These are phyloP conservation scores for Thuidium tamariscinum DNA, from an alignment of 225 moss, liverwort and hornwort genomes.

Conservation along the genomic window DNA sequence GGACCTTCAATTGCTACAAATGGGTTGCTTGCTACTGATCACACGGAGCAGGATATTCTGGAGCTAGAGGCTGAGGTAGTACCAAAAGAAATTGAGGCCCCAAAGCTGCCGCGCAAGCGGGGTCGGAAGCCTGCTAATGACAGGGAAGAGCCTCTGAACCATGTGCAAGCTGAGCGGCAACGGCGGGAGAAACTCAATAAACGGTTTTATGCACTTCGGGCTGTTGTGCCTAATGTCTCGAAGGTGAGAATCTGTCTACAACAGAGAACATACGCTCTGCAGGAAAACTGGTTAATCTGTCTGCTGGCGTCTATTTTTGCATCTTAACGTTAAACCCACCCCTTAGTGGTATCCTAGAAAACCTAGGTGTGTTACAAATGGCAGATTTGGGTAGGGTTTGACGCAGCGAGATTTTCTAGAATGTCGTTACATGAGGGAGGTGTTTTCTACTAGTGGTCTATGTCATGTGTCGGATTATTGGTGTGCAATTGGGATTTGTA, in stretches of 20 bases:
- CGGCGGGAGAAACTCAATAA: conserved; percentile 90
- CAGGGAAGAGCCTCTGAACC: conserved; percentile 84
- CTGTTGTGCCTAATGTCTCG: conserved; percentile 92
- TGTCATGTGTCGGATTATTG: neutral
- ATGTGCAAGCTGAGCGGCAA: conserved; percentile 92
- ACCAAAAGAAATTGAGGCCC: conserved; percentile 49
- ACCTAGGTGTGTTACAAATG: neutral
- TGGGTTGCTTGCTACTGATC: conserved; percentile 35
- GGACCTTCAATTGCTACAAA: conserved; percentile 20
- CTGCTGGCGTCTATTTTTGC: neutral
- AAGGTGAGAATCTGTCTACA: conserved; percentile 36
- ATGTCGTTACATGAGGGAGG: neutral
- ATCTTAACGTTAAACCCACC: neutral
- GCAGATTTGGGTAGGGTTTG: neutral
- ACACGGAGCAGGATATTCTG: conserved; percentile 30
- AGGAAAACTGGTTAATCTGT: neutral
- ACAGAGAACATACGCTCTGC: neutral
- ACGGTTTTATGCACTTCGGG: conserved; percentile 74
- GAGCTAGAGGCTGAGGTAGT: conserved; percentile 58
- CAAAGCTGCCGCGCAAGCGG: conserved; percentile 78
- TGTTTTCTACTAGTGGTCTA: neutral
- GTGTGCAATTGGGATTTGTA: neutral
- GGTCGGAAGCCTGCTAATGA: conserved; percentile 91
- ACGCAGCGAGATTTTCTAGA: neutral
- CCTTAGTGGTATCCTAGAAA: neutral